Percentiles rank a stretch among this genome's conserved stretches.
Evolutionary conservation across 176 grass and related monocot genomes (phyloP).

Genomic region (Musa beccarii): DNA sequence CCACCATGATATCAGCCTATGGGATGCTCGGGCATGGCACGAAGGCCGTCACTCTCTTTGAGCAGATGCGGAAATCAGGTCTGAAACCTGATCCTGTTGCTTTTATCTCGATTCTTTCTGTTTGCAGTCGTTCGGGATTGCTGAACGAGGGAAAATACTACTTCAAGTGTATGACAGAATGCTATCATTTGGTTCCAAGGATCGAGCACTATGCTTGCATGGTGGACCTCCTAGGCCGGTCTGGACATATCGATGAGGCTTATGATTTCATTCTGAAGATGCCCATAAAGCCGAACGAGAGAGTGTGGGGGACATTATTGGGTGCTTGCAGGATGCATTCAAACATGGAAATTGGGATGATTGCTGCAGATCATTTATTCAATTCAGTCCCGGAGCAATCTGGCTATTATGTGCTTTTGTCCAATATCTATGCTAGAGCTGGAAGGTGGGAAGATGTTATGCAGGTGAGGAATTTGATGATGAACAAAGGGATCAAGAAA

Average conservation of each 20-base stretch:
- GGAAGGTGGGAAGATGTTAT: slow-evolving; percentile 59
- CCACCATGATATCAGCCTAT: slow-evolving; percentile 70
- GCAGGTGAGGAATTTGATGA: slow-evolving; percentile 56
- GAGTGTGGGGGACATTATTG: slow-evolving; percentile 66
- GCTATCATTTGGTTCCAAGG: slow-evolving; percentile 42
- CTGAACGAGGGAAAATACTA: slow-evolving; percentile 44
- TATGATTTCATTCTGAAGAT: slow-evolving; percentile 61
- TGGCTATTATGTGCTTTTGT: slow-evolving; percentile 68
- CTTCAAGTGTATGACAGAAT: slow-evolving; percentile 53
- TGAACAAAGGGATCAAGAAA: slow-evolving; percentile 65
- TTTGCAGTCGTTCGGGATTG: slow-evolving; percentile 62
- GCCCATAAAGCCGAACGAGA: slow-evolving; percentile 58
- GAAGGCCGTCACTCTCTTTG: slow-evolving; percentile 50
- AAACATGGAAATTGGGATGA: slow-evolving; percentile 60
- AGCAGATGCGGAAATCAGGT: slow-evolving; percentile 45
- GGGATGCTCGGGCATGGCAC: slow-evolving; percentile 50
- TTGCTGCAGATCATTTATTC: slow-evolving; percentile 61
- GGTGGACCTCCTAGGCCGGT: slow-evolving; percentile 60
- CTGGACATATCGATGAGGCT: slow-evolving; percentile 50
- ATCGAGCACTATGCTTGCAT: slow-evolving; percentile 68
- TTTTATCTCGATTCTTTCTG: slow-evolving; percentile 59
- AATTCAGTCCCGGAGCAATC: slow-evolving; percentile 58
- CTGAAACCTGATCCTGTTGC: slow-evolving; percentile 53
- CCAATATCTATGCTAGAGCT: slow-evolving; percentile 82
- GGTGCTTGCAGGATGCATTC: slow-evolving; percentile 68